Evolutionary conservation across 306 rosid species (phyloP), one percentile per base, ranked within the genome.

Genomic region (Sicyos edulis): DNA sequence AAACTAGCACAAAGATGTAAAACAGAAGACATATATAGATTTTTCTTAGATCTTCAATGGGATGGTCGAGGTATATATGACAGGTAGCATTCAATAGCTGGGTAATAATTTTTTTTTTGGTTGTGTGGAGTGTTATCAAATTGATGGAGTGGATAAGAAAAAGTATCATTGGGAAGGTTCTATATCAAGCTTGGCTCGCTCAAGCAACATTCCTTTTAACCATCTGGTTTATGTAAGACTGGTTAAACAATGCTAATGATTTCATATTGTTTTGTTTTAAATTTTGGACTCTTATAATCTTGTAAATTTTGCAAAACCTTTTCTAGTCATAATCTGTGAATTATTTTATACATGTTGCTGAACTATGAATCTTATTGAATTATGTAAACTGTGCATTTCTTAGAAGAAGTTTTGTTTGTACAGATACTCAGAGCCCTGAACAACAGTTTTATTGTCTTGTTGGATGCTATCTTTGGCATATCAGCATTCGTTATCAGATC

Each of bases 401-500:
- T 13, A 72, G 26, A 32, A 16, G 4, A 55, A 9, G 53, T 61
- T 72, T 52, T 44, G 37, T 64, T 63, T 44, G 69, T 37, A 73
- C 78, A 92, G 98, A 84, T 83, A 75, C 75, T 82, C 44, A 45
- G 69, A 37, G 62, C 77, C 26, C 47, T 88, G 22, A 79, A 85
- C 55, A 90, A 85, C 76, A 81, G 80, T 76, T 75, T 74, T 56
- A 37, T 74, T 69, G 80, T 84, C 75, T 82, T 86, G 69, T 67
- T 86, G 85, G 88, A 88, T 77, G 64, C 87, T 49, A 44, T 88
- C 74, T 92, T 83, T 86, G 83, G 88, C 56, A 67, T 86, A 73
- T 80, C 90, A 20, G 82, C 89, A 79, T 90, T 84, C 87, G 76
- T 88, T 77, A 78, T 90, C 76, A 79, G 85, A 79, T 75, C 82